Percentiles rank a stretch among this genome's conserved stretches.
Evolutionary conservation across 768 basidiomycete species (phyloP).

Genomic region (Leccinum rimulosum): DNA sequence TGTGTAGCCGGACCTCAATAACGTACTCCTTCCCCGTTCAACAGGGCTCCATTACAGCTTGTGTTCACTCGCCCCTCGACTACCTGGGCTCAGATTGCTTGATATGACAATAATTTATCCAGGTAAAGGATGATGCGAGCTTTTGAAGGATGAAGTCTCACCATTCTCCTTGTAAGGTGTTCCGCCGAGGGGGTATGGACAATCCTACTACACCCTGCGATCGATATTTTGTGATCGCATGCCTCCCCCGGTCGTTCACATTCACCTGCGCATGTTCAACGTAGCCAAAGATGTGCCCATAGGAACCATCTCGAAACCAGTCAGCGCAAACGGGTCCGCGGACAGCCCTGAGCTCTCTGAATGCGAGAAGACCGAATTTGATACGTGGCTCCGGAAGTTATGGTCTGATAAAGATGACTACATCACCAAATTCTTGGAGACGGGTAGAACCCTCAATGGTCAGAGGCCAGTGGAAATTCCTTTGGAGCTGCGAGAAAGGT

Average conservation of each 20-base stretch:
- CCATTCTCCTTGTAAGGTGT: conserved; percentile 47
- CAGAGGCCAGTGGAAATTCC: conserved; percentile 51
- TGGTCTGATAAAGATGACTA: conserved; percentile 86
- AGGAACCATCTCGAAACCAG: conserved; percentile 48
- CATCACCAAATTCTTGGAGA: conserved; percentile 64
- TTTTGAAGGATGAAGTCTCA: background rate
- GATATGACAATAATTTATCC: conserved; percentile 93
- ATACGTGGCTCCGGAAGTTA: conserved; percentile 74
- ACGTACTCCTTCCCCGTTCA: conserved; percentile 87
- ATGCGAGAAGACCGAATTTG: conserved; percentile 65
- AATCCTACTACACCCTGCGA: conserved; percentile 84
- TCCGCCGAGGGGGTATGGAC: conserved; percentile 77
- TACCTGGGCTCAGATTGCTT: conserved; percentile 76
- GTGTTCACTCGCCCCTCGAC: conserved; percentile 72
- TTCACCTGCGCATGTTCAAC: conserved; percentile 81
- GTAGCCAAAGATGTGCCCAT: conserved; percentile 68
- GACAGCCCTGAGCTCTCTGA: conserved; percentile 46
- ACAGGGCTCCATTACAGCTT: conserved; percentile 87
- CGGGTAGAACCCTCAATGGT: conserved; percentile 42
- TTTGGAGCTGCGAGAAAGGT: conserved; percentile 47
- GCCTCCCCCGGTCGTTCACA: conserved; percentile 81
- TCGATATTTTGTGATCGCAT: conserved; percentile 82
- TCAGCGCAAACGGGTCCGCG: conserved; percentile 27
- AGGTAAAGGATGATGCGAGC: conserved; percentile 42
- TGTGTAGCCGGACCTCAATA: conserved; percentile 68